Evolutionary conservation across 2,329 filamentous ascomycete species (phyloP), one percentile per base, ranked within the genome.

Genomic region (Teratosphaeria zuluensis): DNA sequence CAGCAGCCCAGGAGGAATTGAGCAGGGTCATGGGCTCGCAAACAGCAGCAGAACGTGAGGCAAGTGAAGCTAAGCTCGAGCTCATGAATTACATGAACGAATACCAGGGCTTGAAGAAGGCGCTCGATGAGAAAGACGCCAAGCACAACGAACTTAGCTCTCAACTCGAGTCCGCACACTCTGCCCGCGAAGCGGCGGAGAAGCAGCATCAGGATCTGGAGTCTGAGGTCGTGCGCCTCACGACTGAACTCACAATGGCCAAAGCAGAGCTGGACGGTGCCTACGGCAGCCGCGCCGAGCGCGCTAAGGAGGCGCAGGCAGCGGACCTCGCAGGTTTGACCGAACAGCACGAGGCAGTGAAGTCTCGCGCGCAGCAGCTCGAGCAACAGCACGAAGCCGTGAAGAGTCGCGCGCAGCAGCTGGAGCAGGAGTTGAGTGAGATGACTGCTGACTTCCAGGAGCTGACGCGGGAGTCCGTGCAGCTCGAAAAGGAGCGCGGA

Each of bases 181-280:
- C 58, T 14, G 64, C 65, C 3, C 61, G 58, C 32, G 61, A 66
- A 31, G 56, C 63, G n/a, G 64, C 65, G 12, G 66, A 69, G 33
- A 46, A 60, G 11, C 62, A 63, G 30, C 64, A 72, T 51, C 62
- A 63, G 11, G 69, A 69, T 33, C 74, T 87, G 42, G 85, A 87
- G 68, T 77, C 80, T 58, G 83, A 88, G 66, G 78, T 88, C 55
- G 84, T 87, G 3, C 79, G 83, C 56, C 76, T 87, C 5, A 85
- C 84, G 38, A 89, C 86, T 2, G 86, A 97, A 76, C 81, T 97
- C 51, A 95, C 92, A n/a, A 87, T 97, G 65, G 90, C 89, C 30
- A 84, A 85, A 69, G 90, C 92, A 56, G 92, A 97, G 73, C 88
- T 97, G 30, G 94, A 96, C 67, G 90, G 90, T 62, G 95, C 95